Base-by-base conservation (phyloP, 1,284 basidiomycete genomes). In the Amylostereum areolatum region DNA sequence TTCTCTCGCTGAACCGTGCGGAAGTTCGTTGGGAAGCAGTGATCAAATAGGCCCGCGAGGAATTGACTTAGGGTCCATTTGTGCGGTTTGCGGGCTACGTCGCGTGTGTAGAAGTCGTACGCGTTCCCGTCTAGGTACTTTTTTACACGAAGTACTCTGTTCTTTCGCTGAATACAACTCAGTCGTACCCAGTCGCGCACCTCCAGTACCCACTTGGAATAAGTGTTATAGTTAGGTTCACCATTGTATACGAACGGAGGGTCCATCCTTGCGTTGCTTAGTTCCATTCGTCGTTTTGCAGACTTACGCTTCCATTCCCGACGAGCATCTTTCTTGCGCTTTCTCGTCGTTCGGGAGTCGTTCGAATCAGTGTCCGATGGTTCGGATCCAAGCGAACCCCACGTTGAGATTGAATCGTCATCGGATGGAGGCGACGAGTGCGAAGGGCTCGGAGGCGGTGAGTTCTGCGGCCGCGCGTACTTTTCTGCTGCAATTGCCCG, bases 11-110 rank as follows among this genome's bases (percentile, higher is more conserved):
- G 43, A 18, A 31, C 33, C 3, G 42, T 27, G 10, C 43, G 31
- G 25, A 46, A 45, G 12, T 46, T 37, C 0, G 43, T 10, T 5
- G 48, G 48, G 40, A 50, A 50, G 2, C 45, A 12, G 34, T 50
- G 33, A 37, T 50, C 48, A 46, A 50, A 50, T 3, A 50, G 29
- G 30, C 28, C 43, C 3, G n/a, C 4, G 28, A 50, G 46, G 25
- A 50, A 50, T 4, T 46, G 11, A 1, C 27, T n/a, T 1, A 32
- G 9, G 2, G 43, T 40, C 7, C 45, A 39, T 3, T 39, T 35
- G 10, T 28, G 31, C 12, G n/a, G 25, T 7, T 24, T 32, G 8
- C 25, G 10, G 12, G 33, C 12, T 4, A 47, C 36, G 5, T 47
- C 46, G 24, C 37, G 35, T 5, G n/a, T 31, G 29, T 40, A 47